Conservation (phyloP, 2,329 filamentous ascomycete species). For the Drechslerella coelobrocha region DNA sequence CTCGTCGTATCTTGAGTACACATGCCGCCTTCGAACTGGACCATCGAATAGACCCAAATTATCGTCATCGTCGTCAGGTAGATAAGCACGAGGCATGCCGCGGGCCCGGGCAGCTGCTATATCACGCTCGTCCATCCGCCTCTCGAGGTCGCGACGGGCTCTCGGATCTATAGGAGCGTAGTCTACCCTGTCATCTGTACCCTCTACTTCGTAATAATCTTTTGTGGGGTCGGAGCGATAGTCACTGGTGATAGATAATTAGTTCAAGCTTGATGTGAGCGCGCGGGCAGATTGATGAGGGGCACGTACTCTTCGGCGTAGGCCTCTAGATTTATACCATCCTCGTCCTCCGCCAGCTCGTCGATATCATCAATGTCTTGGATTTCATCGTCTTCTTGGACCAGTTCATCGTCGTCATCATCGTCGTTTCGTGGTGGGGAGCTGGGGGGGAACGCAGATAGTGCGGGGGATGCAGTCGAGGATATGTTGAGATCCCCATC, state of each 20-base stretch:
- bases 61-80: slow-evolving; percentile 84
- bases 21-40: slow-evolving; percentile 81
- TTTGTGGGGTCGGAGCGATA: slow-evolving; percentile 74
- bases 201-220: slow-evolving; percentile 72
- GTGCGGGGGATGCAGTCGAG: slow-evolving; percentile 52
- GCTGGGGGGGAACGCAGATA: slow-evolving; percentile 56
- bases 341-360: slow-evolving; percentile 65
- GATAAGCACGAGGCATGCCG: slow-evolving; percentile 73
- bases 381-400: slow-evolving; percentile 58
- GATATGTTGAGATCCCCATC: slow-evolving; percentile 21
- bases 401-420: slow-evolving; percentile 50
- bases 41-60: slow-evolving; percentile 87
- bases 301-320: slow-evolving; percentile 70
- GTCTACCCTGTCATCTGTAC: slow-evolving; percentile 78
- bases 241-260: slow-evolving; percentile 70
- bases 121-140: slow-evolving; percentile 75
- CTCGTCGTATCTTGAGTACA: slow-evolving; percentile 75
- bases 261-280: slow-evolving; percentile 59
- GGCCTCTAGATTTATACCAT: slow-evolving; percentile 72
- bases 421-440: slow-evolving; percentile 56
- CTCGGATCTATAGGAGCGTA: slow-evolving; percentile 74
- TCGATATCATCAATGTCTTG: slow-evolving; percentile 73
- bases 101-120: slow-evolving; percentile 72
- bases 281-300: slow-evolving; percentile 63
- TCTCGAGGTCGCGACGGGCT: slow-evolving; percentile 73